Base-by-base conservation (phyloP, 2,329 filamentous ascomycete genomes). In the Calonectria naviculata region DNA sequence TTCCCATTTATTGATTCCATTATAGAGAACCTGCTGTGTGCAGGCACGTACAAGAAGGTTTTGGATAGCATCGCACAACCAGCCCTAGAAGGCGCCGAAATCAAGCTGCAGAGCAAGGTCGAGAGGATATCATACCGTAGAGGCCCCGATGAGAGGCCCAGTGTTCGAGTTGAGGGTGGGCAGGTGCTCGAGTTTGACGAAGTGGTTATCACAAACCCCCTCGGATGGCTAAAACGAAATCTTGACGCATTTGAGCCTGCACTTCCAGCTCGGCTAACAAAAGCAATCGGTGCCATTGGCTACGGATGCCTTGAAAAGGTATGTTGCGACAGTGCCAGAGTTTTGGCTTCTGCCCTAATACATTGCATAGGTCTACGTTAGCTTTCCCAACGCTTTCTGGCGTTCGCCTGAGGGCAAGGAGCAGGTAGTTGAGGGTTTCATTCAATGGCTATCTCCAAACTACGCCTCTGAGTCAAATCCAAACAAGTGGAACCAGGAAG, bases 381-480 rank as follows among this genome's bases (percentile, higher is more conserved):
- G 89, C 42, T 97, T 97, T 76, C 91, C 93, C 0, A 85, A 83
- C 13, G 91, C 94, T 0, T 97, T 95, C 80, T 97, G 95, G 95
- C 83, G 86, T 2, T 77, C 78, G 0, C 75, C 81, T 0, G 85
- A 90, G 42, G 77, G 78, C 0, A 74, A 82, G 34, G 80, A 82
- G 13, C 80, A 84, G 38, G 83, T 84, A 54, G 85, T 89, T 41
- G 87, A 92, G 5, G 91, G 93, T 28, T 95, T 96, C 82, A 91
- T 91, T 49, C 92, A 95, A 78, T 97, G 94, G 89, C 88, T 95
- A 41, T 84, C 90, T 0, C 95, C 95, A 3, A 82, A 80, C 2
- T 97, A 97, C 80, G 88, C 92, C 0, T 73, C 85, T 0, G 84
- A 88, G 62, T 89, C 90, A 1, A 93, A 93, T 75, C 89, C 91